Evolutionary conservation across 192 early-diverging fungal genomes (phyloP).

Genomic region (Coemansia pectinata): DNA sequence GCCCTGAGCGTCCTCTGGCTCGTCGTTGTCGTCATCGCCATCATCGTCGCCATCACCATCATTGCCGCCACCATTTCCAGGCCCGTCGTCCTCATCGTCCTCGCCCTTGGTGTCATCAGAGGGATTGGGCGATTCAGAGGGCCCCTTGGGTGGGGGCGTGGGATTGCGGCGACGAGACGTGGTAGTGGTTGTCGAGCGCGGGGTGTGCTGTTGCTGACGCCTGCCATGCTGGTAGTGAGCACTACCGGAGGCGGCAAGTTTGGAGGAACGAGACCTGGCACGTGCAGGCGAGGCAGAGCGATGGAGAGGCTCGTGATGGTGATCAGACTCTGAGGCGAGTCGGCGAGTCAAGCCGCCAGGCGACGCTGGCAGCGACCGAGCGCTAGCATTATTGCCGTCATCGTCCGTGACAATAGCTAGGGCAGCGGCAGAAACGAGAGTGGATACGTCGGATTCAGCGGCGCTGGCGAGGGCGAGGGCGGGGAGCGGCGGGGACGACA

Average conservation of each 20-base stretch:
- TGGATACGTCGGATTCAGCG: slow-evolving; percentile 36
- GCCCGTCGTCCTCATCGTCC: slow-evolving; percentile 4
- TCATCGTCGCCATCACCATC: slow-evolving; percentile 7
- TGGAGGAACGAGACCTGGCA: not conserved
- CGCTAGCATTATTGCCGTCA: not conserved
- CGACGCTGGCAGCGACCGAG: not conserved
- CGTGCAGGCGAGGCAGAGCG: slow-evolving; percentile 3
- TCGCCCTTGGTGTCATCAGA: slow-evolving; percentile 6
- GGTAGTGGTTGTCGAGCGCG: not conserved
- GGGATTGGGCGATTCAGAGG: slow-evolving; percentile 7
- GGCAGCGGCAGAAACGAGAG: slow-evolving; percentile 14
- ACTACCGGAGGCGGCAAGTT: not conserved
- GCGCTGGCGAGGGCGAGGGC: slow-evolving; percentile 2
- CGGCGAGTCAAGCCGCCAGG: not conserved
- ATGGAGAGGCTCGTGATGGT: not conserved
- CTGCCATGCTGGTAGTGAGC: slow-evolving; percentile 1
- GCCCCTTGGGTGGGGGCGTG: slow-evolving; percentile 2
- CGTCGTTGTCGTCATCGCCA: slow-evolving; percentile 11
- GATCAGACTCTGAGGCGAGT: slow-evolving; percentile 5
- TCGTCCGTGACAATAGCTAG: slow-evolving; percentile 1
- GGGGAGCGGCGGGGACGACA: slow-evolving; percentile 1
- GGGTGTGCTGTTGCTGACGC: not conserved
- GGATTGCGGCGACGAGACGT: slow-evolving; percentile 1
- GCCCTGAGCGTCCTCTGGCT: not conserved
- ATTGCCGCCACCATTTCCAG: not conserved